These are phyloP conservation scores for Podaxis carcinomalis DNA, from an alignment of 768 basidiomycete species.

Conservation along the genomic window DNA sequence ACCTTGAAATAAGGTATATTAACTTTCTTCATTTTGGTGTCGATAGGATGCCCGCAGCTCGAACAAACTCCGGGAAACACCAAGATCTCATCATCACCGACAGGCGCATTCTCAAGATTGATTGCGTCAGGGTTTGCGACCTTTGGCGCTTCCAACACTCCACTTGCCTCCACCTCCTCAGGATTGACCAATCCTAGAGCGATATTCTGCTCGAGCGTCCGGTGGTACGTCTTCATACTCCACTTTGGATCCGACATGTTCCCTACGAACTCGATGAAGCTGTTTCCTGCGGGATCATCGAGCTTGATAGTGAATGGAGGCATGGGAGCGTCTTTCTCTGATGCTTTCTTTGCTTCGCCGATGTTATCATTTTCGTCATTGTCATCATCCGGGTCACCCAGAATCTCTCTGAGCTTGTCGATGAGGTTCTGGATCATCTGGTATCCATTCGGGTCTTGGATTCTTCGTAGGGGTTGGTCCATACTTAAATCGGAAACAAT, in stretches of 20 bases:
- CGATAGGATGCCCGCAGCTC: slow-evolving; percentile 76
- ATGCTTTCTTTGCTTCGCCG: slow-evolving; percentile 19
- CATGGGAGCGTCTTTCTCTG: slow-evolving; percentile 49
- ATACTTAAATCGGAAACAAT: slow-evolving; percentile 73
- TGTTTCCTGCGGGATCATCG: slow-evolving; percentile 94
- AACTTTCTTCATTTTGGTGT: slow-evolving; percentile 95
- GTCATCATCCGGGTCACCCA: slow-evolving; percentile 59
- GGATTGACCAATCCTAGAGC: slow-evolving; percentile 65
- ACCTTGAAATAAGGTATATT: slow-evolving; percentile 98
- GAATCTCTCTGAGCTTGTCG: slow-evolving; percentile 55
- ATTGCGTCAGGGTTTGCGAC: slow-evolving; percentile 16
- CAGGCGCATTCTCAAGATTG: slow-evolving; percentile 22
- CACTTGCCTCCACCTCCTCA: slow-evolving; percentile 29
- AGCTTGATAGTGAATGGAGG: slow-evolving; percentile 75
- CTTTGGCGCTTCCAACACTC: slow-evolving; percentile 11
- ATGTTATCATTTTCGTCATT: slow-evolving; percentile 36
- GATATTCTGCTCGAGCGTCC: slow-evolving; percentile 79
- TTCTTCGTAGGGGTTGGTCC: slow-evolving; percentile 80
- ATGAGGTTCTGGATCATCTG: slow-evolving; percentile 73
- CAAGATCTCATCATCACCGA: slow-evolving; percentile 80
- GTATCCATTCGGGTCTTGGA: slow-evolving; percentile 71
- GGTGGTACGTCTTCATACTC: slow-evolving; percentile 78
- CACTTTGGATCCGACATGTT: slow-evolving; percentile 91
- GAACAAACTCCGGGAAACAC: slow-evolving; percentile 87
- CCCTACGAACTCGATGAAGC: slow-evolving; percentile 89